A percentile compares a stretch with the other conserved stretches of the same genome.
Evolutionary conservation across 371 early-diverging fungal species (phyloP).

Genomic region (Synchytrium microbalum): DNA sequence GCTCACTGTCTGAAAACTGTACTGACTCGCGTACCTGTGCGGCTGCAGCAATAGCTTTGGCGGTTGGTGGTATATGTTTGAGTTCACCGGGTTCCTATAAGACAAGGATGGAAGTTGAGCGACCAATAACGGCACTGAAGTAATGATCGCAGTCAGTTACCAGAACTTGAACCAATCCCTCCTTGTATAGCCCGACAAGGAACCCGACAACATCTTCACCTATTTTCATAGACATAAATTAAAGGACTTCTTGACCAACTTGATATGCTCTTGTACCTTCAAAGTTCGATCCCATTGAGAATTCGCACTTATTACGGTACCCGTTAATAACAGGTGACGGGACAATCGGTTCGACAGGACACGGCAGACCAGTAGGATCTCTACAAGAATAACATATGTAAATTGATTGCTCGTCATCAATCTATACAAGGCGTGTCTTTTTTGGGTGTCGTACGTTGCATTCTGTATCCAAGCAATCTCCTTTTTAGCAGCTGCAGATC

Average conservation of each 20-base stretch:
- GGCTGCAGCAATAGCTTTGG: not conserved
- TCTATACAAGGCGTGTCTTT: too few species aligned
- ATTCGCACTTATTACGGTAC: conserved; percentile 79
- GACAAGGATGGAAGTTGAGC: too few species aligned
- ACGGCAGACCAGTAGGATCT: conserved; percentile 30
- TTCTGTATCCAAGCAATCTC: too few species aligned
- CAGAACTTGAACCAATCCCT: conserved; percentile 51
- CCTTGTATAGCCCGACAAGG: conserved; percentile 53
- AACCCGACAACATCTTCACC: conserved; percentile 63
- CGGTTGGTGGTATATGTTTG: not conserved
- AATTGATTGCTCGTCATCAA: too few species aligned
- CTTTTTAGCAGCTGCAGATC: not conserved
- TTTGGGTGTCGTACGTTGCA: too few species aligned
- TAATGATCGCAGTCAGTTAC: too few species aligned
- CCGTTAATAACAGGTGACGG: conserved; percentile 56
- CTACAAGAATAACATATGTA: too few species aligned
- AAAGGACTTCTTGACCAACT: too few species aligned
- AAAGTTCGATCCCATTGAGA: conserved; percentile 58
- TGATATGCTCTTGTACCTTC: too few species aligned
- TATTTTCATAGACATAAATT: too few species aligned
- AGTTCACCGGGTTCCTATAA: conserved; percentile 3
- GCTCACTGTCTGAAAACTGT: not conserved
- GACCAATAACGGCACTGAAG: too few species aligned
- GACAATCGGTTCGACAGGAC: conserved; percentile 41
- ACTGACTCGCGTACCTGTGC: not conserved